Conservation (phyloP, 148 eudicot species). For the Polygonum maritimum region DNA sequence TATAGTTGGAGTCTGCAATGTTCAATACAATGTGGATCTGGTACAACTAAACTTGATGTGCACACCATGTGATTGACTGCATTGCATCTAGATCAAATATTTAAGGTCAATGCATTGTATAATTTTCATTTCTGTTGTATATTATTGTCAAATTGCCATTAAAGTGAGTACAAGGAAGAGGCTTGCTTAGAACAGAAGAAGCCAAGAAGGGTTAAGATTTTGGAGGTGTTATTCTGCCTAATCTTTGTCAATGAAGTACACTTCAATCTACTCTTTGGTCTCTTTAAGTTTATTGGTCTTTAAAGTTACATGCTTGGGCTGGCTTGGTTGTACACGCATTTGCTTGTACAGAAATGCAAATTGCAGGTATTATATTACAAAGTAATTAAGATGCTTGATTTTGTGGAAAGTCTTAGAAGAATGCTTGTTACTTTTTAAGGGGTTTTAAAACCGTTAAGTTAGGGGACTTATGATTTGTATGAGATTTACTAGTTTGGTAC, state of each 20-base stretch:
- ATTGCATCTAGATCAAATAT: not conserved
- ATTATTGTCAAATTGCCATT: not conserved
- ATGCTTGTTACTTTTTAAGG: not conserved
- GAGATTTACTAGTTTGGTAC: not conserved
- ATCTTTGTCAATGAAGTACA: not conserved
- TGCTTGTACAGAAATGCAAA: not conserved
- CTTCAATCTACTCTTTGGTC: not conserved
- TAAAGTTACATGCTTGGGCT: not conserved
- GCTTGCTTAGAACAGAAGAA: not conserved
- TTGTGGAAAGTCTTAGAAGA: not conserved
- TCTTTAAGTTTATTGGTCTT: not conserved
- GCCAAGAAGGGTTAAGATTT: not conserved
- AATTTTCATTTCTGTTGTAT: not conserved
- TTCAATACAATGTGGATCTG: not conserved
- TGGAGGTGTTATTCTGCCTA: conserved; percentile 2
- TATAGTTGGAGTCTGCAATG: not conserved
- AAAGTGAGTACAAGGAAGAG: not conserved
- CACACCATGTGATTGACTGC: not conserved
- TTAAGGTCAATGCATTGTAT: not conserved
- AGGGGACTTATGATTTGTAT: not conserved
- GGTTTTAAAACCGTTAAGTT: not conserved
- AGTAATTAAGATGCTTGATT: not conserved
- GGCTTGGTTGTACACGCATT: not conserved
- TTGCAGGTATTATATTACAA: not conserved
- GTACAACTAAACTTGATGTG: not conserved